Evolutionary conservation across 164 flowering plant genomes (phyloP).

Genomic region (Magnolia kwangsiensis): DNA sequence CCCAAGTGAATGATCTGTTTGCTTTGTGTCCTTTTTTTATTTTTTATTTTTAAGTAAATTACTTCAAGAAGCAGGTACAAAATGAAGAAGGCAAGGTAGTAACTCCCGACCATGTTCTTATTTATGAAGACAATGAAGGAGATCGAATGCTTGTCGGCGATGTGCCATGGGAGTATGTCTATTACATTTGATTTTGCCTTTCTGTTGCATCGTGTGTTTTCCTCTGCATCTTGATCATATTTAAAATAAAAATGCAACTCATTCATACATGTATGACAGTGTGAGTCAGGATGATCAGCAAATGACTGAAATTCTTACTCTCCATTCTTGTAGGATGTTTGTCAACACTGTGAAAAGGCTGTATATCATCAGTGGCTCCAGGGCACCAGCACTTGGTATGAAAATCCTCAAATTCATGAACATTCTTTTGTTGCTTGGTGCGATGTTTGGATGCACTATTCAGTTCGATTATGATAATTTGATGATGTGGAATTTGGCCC

Average conservation of each 20-base stretch:
- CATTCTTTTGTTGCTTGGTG: neutral
- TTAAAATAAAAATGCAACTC: neutral
- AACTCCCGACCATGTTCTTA: slow-evolving; percentile 9
- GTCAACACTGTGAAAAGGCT: slow-evolving; percentile 19
- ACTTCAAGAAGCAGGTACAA: slow-evolving; percentile 7
- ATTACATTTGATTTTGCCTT: neutral
- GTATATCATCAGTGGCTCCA: slow-evolving; percentile 16
- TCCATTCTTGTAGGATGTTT: slow-evolving; percentile 15
- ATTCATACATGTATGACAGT: too few relatives aligned
- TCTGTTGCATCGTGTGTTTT: neutral
- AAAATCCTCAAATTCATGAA: neutral
- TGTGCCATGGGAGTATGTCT: slow-evolving; percentile 8
- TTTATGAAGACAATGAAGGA: slow-evolving; percentile 19
- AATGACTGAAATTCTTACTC: neutral
- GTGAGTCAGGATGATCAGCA: neutral
- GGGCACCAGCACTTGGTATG: slow-evolving; percentile 14
- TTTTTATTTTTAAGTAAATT: neutral
- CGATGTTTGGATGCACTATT: neutral
- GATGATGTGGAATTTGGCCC: neutral
- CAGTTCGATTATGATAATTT: neutral
- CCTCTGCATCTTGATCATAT: neutral
- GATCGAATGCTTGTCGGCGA: slow-evolving; percentile 16
- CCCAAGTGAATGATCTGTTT: too few relatives aligned
- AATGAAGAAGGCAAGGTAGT: neutral
- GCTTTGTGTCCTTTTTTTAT: too few relatives aligned